Evolutionary conservation across 2,329 filamentous ascomycete species (phyloP).

Genomic region (Pseudogymnoascus sp.): DNA sequence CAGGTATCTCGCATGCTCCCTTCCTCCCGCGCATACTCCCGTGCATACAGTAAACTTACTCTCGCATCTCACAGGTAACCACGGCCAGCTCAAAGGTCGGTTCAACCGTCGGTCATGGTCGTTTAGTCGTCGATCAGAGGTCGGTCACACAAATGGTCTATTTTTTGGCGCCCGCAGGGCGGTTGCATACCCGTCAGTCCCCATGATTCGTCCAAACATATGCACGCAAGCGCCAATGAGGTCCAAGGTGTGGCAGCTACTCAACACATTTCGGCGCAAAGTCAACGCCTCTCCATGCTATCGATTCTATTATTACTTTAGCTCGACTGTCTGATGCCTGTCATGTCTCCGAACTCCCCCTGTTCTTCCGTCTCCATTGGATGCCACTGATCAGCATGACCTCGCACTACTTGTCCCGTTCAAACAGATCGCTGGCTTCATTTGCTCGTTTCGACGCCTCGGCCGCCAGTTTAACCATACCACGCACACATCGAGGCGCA

Average conservation of each 20-base stretch:
- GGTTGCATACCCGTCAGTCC: background rate
- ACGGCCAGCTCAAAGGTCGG: background rate
- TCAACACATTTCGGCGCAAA: background rate
- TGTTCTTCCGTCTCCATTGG: conserved; percentile 5
- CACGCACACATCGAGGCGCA: conserved; percentile 2
- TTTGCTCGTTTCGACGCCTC: background rate
- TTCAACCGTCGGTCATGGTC: background rate
- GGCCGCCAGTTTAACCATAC: background rate
- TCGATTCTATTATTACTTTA: conserved; percentile 8
- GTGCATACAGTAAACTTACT: conserved; percentile 4
- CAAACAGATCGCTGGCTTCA: conserved; percentile 1
- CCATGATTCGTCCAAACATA: conserved; percentile 4
- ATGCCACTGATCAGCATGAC: conserved; percentile 4
- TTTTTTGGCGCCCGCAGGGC: conserved; percentile 1
- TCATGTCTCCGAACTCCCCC: background rate
- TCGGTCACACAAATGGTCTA: background rate
- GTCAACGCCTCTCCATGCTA: background rate
- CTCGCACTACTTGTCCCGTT: conserved; percentile 2
- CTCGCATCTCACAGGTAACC: background rate
- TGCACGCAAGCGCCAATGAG: conserved; percentile 4
- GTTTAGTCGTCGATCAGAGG: background rate
- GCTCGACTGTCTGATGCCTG: background rate
- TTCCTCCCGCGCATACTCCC: conserved; percentile 6
- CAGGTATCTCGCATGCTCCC: conserved; percentile 4
- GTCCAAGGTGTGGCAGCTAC: background rate